Conservation (phyloP, 139 green algal genomes). For the Asterochloris sp. region DNA sequence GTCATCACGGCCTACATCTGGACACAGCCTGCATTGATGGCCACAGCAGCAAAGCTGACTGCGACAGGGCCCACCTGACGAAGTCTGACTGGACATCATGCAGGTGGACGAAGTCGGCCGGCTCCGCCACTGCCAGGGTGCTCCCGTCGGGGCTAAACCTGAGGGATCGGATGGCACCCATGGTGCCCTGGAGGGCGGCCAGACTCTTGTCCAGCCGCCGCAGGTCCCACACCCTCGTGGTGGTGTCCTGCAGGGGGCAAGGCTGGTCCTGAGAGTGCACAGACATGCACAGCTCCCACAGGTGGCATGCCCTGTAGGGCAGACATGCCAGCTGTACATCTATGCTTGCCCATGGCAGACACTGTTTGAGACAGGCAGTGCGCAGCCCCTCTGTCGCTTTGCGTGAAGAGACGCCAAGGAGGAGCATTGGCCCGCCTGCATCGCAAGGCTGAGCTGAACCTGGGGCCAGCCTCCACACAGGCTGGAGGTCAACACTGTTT, state of each 20-base stretch:
- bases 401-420: too few species aligned
- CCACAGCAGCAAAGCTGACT: not conserved
- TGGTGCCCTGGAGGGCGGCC: conserved; percentile 51
- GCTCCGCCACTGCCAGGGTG: conserved; percentile 81
- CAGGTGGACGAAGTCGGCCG: conserved; percentile 92
- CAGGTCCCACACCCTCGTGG: conserved; percentile 77
- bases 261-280: too few species aligned
- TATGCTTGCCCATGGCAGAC: too few species aligned
- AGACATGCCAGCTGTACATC: too few species aligned
- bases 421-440: too few species aligned
- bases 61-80: not conserved
- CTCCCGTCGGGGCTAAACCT: conserved; percentile 70
- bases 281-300: too few species aligned
- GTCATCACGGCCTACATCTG: not conserved
- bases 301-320: too few species aligned
- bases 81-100: conserved; percentile 58
- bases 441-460: too few species aligned
- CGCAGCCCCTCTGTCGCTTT: too few species aligned
- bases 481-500: too few species aligned
- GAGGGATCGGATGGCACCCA: conserved; percentile 63
- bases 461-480: too few species aligned
- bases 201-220: conserved; percentile 41
- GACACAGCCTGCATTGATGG: not conserved
- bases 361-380: too few species aligned
- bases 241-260: conserved; percentile 56